Evolutionary conservation across 2,329 filamentous ascomycete species (phyloP).

Genomic region (Didymella glomerata): DNA sequence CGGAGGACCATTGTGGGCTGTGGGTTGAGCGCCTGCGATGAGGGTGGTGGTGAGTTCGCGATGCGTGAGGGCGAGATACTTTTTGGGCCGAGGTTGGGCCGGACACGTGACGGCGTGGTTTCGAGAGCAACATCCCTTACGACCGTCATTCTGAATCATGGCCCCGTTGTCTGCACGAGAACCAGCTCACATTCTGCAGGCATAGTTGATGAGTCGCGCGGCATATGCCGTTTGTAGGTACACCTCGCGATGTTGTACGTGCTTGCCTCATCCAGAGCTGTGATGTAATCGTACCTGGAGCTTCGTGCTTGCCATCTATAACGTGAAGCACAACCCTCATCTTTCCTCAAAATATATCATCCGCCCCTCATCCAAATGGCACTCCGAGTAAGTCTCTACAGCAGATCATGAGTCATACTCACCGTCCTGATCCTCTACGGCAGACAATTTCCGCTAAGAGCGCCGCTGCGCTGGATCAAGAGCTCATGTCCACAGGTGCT

Average conservation of each 20-base stretch:
- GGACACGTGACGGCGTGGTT: slow-evolving; percentile 26
- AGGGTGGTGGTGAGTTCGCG: not conserved
- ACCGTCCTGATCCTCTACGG: not conserved
- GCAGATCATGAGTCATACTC: not conserved
- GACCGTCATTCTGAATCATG: no score
- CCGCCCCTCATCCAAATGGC: slow-evolving; percentile 22
- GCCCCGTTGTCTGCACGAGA: not conserved
- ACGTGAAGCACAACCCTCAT: not conserved
- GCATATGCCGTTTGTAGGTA: no score
- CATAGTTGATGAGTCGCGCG: not conserved
- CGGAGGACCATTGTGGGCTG: slow-evolving; percentile 78
- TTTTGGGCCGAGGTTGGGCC: slow-evolving; percentile 31
- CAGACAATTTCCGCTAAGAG: slow-evolving; percentile 88
- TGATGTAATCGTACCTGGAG: slow-evolving; percentile 23
- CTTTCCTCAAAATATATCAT: no score
- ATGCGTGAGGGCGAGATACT: slow-evolving; percentile 10
- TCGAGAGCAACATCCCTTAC: no score
- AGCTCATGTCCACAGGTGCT: slow-evolving; percentile 87
- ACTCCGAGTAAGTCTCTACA: slow-evolving; percentile 20
- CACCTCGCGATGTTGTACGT: not conserved
- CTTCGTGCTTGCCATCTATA: not conserved
- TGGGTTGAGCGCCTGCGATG: not conserved
- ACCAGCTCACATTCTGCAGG: no score
- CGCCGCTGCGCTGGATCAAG: slow-evolving; percentile 86
- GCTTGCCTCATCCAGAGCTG: slow-evolving; percentile 3